Conservation (phyloP, 176 grass and related monocot species). For the Melocanna baccifera region DNA sequence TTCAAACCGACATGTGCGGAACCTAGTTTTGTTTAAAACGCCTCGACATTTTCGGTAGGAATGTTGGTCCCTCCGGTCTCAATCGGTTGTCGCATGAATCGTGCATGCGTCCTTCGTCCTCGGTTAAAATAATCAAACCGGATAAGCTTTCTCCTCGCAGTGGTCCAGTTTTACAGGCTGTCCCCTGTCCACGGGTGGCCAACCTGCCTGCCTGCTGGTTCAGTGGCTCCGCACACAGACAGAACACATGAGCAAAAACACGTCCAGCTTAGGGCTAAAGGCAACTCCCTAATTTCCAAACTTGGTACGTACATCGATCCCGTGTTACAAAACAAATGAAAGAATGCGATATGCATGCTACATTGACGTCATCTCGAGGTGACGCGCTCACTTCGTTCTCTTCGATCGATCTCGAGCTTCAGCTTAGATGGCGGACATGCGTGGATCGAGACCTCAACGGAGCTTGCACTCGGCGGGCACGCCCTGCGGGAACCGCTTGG, state of each 20-base stretch:
- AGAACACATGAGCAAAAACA: background rate
- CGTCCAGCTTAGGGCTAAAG: background rate
- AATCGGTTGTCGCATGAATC: background rate
- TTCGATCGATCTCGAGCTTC: background rate
- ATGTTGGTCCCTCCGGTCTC: conserved; percentile 10
- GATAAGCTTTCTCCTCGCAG: background rate
- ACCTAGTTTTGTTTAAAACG: no score
- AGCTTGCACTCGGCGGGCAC: conserved; percentile 67
- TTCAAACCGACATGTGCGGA: no score
- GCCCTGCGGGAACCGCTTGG: conserved; percentile 62
- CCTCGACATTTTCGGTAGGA: background rate
- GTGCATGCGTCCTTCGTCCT: background rate
- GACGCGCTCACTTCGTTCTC: background rate
- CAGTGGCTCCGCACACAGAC: background rate
- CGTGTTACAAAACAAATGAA: conserved; percentile 39
- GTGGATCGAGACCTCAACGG: conserved; percentile 3
- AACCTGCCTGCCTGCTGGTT: background rate
- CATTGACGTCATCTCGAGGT: conserved; percentile 8
- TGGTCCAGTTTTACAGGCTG: background rate
- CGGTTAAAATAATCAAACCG: background rate
- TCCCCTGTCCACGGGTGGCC: background rate
- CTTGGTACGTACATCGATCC: background rate
- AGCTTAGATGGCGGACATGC: background rate
- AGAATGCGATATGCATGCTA: conserved; percentile 37
- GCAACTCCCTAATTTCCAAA: background rate